Percentiles rank a stretch among this genome's conserved stretches.
Evolutionary conservation across 2,329 filamentous ascomycete species (phyloP).

Genomic region (Talaromyces sp.): DNA sequence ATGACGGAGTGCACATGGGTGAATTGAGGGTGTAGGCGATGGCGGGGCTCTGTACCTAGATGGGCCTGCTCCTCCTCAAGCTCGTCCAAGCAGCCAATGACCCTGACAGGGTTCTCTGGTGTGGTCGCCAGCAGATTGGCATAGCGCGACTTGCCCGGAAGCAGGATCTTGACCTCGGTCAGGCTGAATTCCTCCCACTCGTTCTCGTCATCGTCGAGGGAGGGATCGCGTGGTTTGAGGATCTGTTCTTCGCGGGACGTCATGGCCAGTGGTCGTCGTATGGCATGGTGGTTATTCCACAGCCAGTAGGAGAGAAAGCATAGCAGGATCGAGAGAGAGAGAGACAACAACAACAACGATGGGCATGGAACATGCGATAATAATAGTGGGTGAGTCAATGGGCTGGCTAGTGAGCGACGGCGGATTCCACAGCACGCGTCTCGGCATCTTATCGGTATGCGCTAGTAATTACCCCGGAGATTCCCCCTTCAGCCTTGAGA

Average conservation of each 20-base stretch:
- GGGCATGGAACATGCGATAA: background rate
- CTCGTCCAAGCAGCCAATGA: slow-evolving; percentile 48
- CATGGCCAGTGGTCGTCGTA: slow-evolving; percentile 29
- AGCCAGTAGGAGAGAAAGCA: slow-evolving; percentile 1
- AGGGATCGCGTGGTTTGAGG: slow-evolving; percentile 39
- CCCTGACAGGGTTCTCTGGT: slow-evolving; percentile 49
- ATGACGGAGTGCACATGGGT: background rate
- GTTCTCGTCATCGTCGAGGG: slow-evolving; percentile 42
- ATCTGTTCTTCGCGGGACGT: slow-evolving; percentile 43
- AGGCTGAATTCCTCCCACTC: slow-evolving; percentile 58
- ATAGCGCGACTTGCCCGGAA: slow-evolving; percentile 45
- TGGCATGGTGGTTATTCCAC: slow-evolving; percentile 23
- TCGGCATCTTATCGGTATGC: background rate
- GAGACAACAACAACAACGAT: background rate
- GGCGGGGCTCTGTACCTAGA: slow-evolving; percentile 26
- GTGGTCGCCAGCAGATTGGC: slow-evolving; percentile 54
- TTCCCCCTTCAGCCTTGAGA: background rate
- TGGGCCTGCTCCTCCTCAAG: slow-evolving; percentile 40
- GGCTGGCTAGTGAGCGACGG: background rate
- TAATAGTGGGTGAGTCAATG: background rate
- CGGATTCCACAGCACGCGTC: background rate
- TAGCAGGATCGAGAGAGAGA: background rate
- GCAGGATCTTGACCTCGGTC: slow-evolving; percentile 48
- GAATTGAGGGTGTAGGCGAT: background rate
- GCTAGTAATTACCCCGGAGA: background rate